Percentiles rank a stretch among this genome's conserved stretches.
Conservation (phyloP, 805 yeast species). For the Zygoascus bituminiphila region DNA sequence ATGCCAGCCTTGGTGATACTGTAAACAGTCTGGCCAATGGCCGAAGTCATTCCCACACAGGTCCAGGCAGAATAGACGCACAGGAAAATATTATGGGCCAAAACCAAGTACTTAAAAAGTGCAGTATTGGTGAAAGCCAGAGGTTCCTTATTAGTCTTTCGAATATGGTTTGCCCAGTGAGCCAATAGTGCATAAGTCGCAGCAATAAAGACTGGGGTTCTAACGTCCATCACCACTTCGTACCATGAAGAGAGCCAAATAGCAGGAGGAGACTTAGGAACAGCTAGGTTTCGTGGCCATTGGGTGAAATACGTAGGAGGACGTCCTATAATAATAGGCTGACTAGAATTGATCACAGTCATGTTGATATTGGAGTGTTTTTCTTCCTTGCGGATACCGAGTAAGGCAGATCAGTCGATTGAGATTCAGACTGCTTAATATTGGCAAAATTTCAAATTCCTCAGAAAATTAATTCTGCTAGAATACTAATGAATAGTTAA, state of each 20-base stretch:
- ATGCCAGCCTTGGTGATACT: constrained; percentile 18
- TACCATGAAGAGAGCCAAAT: constrained; percentile 14
- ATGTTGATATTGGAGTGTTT: not conserved
- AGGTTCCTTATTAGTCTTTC: constrained; percentile 44
- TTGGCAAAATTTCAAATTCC: not conserved
- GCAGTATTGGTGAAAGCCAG: constrained; percentile 36
- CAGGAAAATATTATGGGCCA: constrained; percentile 51
- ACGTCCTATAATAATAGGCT: constrained; percentile 1
- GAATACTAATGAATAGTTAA: too few species aligned
- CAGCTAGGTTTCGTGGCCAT: constrained; percentile 17
- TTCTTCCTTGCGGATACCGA: too few species aligned
- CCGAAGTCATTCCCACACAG: constrained; percentile 51
- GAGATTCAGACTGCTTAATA: not conserved
- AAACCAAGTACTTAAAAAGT: constrained; percentile 45
- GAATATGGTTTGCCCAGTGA: constrained; percentile 43
- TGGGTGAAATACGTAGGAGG: constrained; percentile 16
- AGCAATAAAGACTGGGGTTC: constrained; percentile 52
- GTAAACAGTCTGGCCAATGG: constrained; percentile 39
- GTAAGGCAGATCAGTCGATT: too few species aligned
- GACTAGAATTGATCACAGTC: not conserved
- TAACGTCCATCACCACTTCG: constrained; percentile 34
- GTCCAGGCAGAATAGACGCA: constrained; percentile 68
- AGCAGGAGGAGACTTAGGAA: constrained; percentile 14
- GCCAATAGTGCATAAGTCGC: constrained; percentile 50
- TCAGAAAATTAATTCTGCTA: too few species aligned